phyloP scores from a whole-genome alignment of 257 asterid genomes.

The Marsdenia floribunda region DNA sequence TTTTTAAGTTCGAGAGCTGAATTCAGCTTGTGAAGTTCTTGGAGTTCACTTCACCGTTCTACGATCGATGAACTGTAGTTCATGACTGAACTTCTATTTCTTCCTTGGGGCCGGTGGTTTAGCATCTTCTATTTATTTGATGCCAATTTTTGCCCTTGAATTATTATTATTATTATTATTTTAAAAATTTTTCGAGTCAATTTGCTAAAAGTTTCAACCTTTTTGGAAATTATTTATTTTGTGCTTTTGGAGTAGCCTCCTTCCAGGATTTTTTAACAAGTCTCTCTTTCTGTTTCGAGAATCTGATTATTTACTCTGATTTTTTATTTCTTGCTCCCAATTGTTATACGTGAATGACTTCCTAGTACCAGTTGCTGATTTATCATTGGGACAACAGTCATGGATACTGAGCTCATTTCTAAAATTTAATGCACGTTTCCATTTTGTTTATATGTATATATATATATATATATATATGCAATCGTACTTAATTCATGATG shows the following conservation, averaged over 20 bases:
- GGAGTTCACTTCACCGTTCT: constrained; percentile 14
- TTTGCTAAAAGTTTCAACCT: neutral
- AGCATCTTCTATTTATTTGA: neutral
- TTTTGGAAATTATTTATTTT: neutral
- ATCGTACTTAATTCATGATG: neutral
- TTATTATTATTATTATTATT: neutral
- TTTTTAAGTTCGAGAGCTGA: neutral
- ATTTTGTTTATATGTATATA: no score
- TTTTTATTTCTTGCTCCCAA: neutral
- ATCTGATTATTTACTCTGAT: neutral
- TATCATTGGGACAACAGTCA: neutral
- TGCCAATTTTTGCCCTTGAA: neutral
- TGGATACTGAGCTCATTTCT: neutral
- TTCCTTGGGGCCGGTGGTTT: neutral
- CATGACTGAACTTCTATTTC: neutral
- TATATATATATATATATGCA: neutral
- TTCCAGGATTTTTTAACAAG: neutral
- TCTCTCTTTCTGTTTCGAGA: neutral
- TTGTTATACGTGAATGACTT: no score
- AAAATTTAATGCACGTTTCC: neutral
- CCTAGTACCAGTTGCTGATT: neutral
- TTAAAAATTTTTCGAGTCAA: neutral
- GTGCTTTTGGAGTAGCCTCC: neutral
- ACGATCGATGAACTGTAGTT: neutral
- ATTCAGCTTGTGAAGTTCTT: constrained; percentile 7